phyloP scores from a whole-genome alignment of 208 protist species.

The Crithidia bombi region DNA sequence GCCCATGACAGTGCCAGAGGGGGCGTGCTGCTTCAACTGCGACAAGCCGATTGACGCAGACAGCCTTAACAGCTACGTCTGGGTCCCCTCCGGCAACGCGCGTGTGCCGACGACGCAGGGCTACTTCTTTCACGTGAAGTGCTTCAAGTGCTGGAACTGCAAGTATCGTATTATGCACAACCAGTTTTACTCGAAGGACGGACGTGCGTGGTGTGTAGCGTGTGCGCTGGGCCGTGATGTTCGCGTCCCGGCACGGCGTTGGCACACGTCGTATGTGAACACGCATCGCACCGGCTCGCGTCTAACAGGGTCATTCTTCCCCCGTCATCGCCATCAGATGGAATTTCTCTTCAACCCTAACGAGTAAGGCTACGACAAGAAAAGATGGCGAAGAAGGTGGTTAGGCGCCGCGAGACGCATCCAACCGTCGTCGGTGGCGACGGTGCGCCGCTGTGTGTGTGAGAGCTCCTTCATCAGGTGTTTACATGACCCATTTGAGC shows the following conservation, averaged over 20 bases:
- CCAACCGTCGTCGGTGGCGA: too few species aligned
- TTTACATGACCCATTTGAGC: too few species aligned
- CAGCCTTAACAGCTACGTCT: slow-evolving; percentile 87
- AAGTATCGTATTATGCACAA: slow-evolving; percentile 89
- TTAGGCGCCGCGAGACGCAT: too few species aligned
- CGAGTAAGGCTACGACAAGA: slow-evolving; percentile 39
- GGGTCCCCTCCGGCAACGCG: slow-evolving; percentile 88
- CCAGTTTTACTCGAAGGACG: slow-evolving; percentile 91
- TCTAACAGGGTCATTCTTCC: slow-evolving; percentile 84
- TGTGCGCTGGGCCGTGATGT: slow-evolving; percentile 87
- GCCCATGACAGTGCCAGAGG: slow-evolving; percentile 77
- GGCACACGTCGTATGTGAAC: slow-evolving; percentile 92
- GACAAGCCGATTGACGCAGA: slow-evolving; percentile 64
- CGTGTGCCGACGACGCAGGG: slow-evolving; percentile 80
- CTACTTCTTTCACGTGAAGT: slow-evolving; percentile 91
- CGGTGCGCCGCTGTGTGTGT: too few species aligned
- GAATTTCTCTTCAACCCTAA: slow-evolving; percentile 88
- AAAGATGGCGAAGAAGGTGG: not conserved
- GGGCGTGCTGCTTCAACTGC: slow-evolving; percentile 89
- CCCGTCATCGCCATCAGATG: slow-evolving; percentile 85
- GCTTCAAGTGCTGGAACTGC: slow-evolving; percentile 92
- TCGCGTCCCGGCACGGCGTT: slow-evolving; percentile 82
- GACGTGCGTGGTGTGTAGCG: slow-evolving; percentile 78
- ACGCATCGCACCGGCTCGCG: slow-evolving; percentile 88
- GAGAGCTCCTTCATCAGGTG: too few species aligned